These are phyloP conservation scores for Solanum lignicaule DNA, from an alignment of 257 asterid species.

Conservation along the genomic window DNA sequence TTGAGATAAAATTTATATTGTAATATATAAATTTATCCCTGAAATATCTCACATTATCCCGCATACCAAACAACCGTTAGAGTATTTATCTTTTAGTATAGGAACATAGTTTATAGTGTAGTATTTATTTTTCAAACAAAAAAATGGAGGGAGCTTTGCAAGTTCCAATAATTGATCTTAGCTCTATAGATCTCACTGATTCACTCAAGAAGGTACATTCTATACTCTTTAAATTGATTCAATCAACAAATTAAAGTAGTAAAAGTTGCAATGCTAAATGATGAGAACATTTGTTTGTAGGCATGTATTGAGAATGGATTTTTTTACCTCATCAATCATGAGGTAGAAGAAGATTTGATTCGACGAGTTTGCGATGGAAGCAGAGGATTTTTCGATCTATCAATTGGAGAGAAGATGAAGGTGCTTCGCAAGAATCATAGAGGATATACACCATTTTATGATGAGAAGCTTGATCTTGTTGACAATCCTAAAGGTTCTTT, in stretches of 20 bases:
- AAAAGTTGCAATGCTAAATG: not conserved
- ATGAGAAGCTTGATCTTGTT: conserved; percentile 34
- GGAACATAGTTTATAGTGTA: not conserved
- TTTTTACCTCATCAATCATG: conserved; percentile 31
- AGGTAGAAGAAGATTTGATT: conserved; percentile 31
- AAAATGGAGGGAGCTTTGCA: not conserved
- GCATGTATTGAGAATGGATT: not conserved
- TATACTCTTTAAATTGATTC: not conserved
- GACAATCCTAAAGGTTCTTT: conserved; percentile 22
- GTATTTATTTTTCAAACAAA: not conserved
- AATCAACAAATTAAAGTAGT: not conserved
- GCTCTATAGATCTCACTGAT: not conserved
- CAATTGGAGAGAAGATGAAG: conserved; percentile 34
- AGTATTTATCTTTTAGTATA: not conserved
- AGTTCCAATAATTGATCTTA: not conserved
- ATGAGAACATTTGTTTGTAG: not conserved
- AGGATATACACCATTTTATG: conserved; percentile 40
- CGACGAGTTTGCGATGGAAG: conserved; percentile 25
- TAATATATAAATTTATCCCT: too few relatives aligned
- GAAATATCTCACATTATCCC: not conserved
- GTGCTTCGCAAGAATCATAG: conserved; percentile 24
- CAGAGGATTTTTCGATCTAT: conserved; percentile 27
- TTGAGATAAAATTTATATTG: not conserved
- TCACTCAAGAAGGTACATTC: not conserved
- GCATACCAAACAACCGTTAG: not conserved